phyloP scores from a whole-genome alignment of 1,284 basidiomycete genomes.

The Flammula alnicola region DNA sequence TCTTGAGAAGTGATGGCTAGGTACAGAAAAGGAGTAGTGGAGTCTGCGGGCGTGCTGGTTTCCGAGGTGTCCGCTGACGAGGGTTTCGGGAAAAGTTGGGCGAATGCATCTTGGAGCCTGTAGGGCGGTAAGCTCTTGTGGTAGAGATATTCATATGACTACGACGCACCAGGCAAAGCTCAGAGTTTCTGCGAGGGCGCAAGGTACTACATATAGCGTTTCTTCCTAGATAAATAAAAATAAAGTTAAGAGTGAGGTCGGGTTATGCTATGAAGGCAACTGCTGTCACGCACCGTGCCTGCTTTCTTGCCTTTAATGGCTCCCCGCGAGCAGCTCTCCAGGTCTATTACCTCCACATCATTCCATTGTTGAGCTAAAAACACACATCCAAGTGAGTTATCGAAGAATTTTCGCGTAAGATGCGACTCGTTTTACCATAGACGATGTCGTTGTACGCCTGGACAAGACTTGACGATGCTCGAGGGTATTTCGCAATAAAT shows the following conservation, averaged over 20 bases:
- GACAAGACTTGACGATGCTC: slow-evolving; percentile 52
- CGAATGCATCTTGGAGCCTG: slow-evolving; percentile 63
- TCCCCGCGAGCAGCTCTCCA: slow-evolving; percentile 56
- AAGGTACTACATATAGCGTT: slow-evolving; percentile 64
- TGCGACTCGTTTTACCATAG: slow-evolving; percentile 53
- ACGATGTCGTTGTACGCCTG: slow-evolving; percentile 67
- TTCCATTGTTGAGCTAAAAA: slow-evolving; percentile 71
- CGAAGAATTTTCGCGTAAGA: too few species aligned
- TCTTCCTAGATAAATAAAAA: slow-evolving; percentile 36
- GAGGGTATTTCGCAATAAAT: slow-evolving; percentile 57
- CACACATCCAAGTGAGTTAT: neutral
- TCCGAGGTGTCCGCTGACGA: neutral
- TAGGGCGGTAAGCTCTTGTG: neutral
- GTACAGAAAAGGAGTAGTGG: slow-evolving; percentile 53
- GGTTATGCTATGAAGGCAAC: slow-evolving; percentile 1
- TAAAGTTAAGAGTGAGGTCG: neutral
- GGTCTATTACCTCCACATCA: slow-evolving; percentile 63
- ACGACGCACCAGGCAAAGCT: slow-evolving; percentile 47
- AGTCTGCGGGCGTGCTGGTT: neutral
- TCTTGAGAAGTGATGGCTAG: slow-evolving; percentile 76
- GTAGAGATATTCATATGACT: neutral
- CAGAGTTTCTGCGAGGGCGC: slow-evolving; percentile 65
- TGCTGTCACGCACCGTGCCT: slow-evolving; percentile 49
- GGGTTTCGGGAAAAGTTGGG: slow-evolving; percentile 33
- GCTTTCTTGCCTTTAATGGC: slow-evolving; percentile 64